phyloP scores from a whole-genome alignment of 2,329 filamentous ascomycete genomes.

The Magnaporthiopsis rhizophila region DNA sequence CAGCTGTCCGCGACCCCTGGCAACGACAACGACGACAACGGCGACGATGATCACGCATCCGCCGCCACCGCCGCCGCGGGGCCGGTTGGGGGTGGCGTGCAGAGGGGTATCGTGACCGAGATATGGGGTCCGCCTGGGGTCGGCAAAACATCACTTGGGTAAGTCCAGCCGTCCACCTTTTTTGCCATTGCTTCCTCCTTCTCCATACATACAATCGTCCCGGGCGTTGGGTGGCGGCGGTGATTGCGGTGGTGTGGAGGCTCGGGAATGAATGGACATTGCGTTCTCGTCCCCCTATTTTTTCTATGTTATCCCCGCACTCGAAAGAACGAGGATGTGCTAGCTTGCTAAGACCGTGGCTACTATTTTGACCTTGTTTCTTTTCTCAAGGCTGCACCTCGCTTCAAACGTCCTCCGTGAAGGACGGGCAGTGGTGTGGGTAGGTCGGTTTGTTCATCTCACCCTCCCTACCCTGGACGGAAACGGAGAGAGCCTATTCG shows the following conservation, averaged over 20 bases:
- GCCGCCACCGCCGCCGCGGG: not conserved
- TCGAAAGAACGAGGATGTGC: not conserved
- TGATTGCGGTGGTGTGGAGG: not conserved
- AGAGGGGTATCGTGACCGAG: slow-evolving; percentile 73
- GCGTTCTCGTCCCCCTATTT: slow-evolving; percentile 11
- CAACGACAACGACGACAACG: not conserved
- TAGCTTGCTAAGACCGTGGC: not conserved
- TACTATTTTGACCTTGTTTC: not conserved
- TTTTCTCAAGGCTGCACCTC: slow-evolving; percentile 54
- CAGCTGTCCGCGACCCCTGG: slow-evolving; percentile 24
- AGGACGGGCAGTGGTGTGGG: slow-evolving; percentile 65
- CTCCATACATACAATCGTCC: not conserved
- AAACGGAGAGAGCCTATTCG: not conserved
- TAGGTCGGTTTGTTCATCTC: slow-evolving; percentile 46
- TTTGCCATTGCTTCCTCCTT: not conserved
- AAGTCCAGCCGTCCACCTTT: slow-evolving; percentile 24
- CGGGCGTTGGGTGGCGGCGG: not conserved
- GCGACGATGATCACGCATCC: not conserved
- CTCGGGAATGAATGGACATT: not conserved
- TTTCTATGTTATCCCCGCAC: not conserved
- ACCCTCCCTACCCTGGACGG: not conserved
- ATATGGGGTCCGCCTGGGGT: slow-evolving; percentile 80
- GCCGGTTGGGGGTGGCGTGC: slow-evolving; percentile 44
- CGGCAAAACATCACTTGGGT: slow-evolving; percentile 81
- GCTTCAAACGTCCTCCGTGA: slow-evolving; percentile 53